Conservation (phyloP, 176 grass and related monocot genomes). For the Juncus inflexus region DNA sequence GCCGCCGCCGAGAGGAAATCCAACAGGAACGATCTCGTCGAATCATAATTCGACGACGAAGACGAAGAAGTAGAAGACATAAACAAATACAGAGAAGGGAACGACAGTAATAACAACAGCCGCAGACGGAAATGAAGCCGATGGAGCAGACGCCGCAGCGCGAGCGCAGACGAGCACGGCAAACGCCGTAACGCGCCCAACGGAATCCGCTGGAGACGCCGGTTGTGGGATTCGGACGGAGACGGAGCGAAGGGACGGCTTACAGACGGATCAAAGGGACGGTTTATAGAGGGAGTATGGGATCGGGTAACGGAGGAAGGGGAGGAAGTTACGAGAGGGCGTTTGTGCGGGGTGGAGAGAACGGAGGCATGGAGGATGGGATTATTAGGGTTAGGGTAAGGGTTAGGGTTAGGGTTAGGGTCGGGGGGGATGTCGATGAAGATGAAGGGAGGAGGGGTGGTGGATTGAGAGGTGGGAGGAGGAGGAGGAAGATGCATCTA, state of each 20-base stretch:
- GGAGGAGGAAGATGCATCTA: conserved; percentile 49
- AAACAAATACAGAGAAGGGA: conserved; percentile 62
- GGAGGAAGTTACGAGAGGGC: conserved; percentile 13
- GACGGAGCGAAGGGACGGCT: conserved; percentile 35
- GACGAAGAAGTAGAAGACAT: conserved; percentile 31
- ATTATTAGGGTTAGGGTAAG: neutral
- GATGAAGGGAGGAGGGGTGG: conserved; percentile 34
- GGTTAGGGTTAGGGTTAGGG: conserved; percentile 40
- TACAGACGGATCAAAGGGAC: conserved; percentile 43
- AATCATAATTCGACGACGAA: neutral
- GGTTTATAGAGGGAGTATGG: conserved; percentile 67
- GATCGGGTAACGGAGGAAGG: conserved; percentile 14
- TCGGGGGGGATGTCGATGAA: conserved; percentile 75
- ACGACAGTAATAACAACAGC: conserved; percentile 60
- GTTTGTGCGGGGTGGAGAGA: conserved; percentile 34
- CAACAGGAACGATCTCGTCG: conserved; percentile 59
- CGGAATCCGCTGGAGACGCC: conserved; percentile 34
- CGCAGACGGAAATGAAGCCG: conserved; percentile 72
- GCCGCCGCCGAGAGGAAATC: conserved; percentile 94
- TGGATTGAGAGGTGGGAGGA: conserved; percentile 25
- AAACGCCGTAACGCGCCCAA: conserved; percentile 24
- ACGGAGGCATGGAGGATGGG: neutral
- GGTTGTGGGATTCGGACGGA: conserved; percentile 35
- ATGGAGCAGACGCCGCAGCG: conserved; percentile 44
- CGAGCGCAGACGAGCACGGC: conserved; percentile 36